A percentile compares a stretch with the other conserved stretches of the same genome.
phyloP scores from a whole-genome alignment of 176 grass and related monocot genomes.

The Musa beccarii region DNA sequence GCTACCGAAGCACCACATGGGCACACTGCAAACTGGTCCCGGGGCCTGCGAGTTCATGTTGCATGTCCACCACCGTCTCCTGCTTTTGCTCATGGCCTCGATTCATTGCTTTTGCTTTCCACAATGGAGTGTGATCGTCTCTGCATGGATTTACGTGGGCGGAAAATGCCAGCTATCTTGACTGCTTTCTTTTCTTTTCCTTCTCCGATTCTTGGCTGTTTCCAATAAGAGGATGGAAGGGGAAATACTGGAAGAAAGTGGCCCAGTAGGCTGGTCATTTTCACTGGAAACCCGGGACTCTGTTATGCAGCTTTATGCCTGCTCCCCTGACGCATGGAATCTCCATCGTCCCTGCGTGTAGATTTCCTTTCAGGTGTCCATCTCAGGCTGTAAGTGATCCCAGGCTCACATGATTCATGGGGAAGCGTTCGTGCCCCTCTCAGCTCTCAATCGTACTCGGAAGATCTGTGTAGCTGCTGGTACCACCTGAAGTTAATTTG shows the following conservation, averaged over 20 bases:
- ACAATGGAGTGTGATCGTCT: not conserved
- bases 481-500: not conserved
- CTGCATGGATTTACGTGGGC: not conserved
- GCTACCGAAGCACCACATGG: not conserved
- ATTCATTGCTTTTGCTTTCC: no score
- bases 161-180: not conserved
- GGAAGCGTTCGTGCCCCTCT: not conserved
- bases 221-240: not conserved
- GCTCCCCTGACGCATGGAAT: slow-evolving; percentile 12
- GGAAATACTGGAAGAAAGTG: not conserved
- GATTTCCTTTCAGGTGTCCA: not conserved
- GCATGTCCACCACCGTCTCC: not conserved
- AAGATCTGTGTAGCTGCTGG: not conserved
- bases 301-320: slow-evolving; percentile 4
- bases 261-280: not conserved
- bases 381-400: not conserved
- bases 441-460: not conserved
- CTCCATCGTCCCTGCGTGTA: not conserved
- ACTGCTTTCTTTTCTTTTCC: not conserved
- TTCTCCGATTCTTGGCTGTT: not conserved
- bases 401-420: not conserved
- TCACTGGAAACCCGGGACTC: slow-evolving; percentile 15
- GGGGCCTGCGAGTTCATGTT: not conserved
- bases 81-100: no score
- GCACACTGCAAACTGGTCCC: not conserved